phyloP scores from a whole-genome alignment of 1,284 basidiomycete species.

The Pholiota adiposa region DNA sequence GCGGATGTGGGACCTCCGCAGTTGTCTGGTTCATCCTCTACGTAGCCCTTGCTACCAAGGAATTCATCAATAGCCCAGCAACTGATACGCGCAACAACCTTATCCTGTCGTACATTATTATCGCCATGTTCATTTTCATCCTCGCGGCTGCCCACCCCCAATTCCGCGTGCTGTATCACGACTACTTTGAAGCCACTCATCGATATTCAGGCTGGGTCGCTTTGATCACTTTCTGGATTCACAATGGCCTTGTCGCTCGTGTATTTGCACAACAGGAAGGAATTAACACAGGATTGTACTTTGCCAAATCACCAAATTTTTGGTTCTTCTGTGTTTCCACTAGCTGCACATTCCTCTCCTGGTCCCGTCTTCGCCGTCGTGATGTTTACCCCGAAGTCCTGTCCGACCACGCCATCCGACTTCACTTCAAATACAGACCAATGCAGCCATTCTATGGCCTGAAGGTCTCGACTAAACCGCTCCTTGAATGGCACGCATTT shows the following conservation, averaged over 20 bases:
- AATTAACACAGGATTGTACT: conserved; percentile 29
- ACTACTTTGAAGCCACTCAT: conserved; percentile 38
- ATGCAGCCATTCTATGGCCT: conserved; percentile 36
- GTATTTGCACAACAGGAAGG: conserved; percentile 24
- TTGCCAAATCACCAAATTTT: conserved; percentile 35
- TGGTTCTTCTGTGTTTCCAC: conserved; percentile 42
- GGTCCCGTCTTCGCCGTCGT: conserved; percentile 36
- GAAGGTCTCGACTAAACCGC: conserved; percentile 34
- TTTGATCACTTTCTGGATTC: conserved; percentile 36
- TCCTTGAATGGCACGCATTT: conserved; percentile 42
- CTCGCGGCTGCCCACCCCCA: conserved; percentile 35
- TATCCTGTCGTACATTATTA: conserved; percentile 29
- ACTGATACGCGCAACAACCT: conserved; percentile 26
- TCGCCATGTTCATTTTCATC: conserved; percentile 35
- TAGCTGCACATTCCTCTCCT: conserved; percentile 35
- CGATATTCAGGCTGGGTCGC: conserved; percentile 39
- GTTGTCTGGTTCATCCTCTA: conserved; percentile 39
- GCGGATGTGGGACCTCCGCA: conserved; percentile 35
- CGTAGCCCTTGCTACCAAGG: conserved; percentile 33
- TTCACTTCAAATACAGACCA: conserved; percentile 38
- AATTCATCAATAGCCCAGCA: conserved; percentile 27
- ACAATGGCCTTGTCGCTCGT: conserved; percentile 29
- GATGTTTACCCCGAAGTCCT: conserved; percentile 34
- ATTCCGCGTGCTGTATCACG: conserved; percentile 36
- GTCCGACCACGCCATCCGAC: conserved; percentile 38